These are phyloP conservation scores for Gypsophila paniculata DNA, from an alignment of 179 eudicot genomes.

Conservation along the genomic window DNA sequence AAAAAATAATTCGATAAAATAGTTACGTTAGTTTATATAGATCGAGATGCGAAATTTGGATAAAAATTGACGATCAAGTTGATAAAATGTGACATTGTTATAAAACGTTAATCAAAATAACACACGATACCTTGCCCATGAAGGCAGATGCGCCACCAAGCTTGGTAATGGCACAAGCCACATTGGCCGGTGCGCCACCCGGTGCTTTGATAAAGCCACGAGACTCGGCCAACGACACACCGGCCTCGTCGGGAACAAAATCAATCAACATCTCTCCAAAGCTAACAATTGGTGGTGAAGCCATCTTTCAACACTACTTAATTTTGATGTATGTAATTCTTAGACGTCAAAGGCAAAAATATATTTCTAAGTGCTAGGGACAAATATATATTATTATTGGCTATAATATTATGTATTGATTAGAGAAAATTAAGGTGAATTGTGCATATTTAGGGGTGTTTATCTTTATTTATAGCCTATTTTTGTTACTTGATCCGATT, in stretches of 20 bases:
- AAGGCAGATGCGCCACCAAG: conserved; percentile 59
- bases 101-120: not conserved
- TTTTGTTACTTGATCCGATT: conserved; percentile 18
- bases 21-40: too few relatives aligned
- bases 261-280: conserved; percentile 71
- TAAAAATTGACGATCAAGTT: too few relatives aligned
- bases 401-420: not conserved
- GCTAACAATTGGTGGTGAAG: conserved; percentile 35
- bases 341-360: not conserved
- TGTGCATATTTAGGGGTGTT: conserved; percentile 4
- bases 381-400: not conserved
- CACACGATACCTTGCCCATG: conserved; percentile 38
- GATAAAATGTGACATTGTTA: not conserved
- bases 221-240: conserved; percentile 57
- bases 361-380: not conserved
- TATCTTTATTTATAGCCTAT: conserved; percentile 7
- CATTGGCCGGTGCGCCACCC: conserved; percentile 70
- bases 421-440: conserved; percentile 11
- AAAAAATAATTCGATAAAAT: too few relatives aligned
- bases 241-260: conserved; percentile 51
- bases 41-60: too few relatives aligned
- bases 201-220: conserved; percentile 56
- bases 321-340: not conserved
- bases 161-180: conserved; percentile 47
- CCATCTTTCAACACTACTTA: conserved; percentile 17